phyloP scores from a whole-genome alignment of 306 rosid species.

The Vigna mungo region DNA sequence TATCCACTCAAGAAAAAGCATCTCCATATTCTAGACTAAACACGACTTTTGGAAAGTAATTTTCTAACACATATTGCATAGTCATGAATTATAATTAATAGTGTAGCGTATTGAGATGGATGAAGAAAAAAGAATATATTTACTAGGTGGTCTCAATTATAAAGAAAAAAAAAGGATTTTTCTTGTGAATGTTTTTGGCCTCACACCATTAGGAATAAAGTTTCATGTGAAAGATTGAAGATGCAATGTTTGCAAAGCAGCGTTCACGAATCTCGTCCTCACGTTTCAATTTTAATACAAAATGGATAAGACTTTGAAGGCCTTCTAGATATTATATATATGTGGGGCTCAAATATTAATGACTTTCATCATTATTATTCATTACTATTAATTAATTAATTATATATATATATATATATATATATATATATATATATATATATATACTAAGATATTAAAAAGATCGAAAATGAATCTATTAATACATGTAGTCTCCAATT shows the following conservation, averaged over 20 bases:
- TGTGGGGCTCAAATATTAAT: background rate
- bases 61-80: background rate
- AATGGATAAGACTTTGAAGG: slow-evolving; percentile 20
- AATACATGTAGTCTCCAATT: too few relatives aligned
- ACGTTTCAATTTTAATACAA: slow-evolving; percentile 39
- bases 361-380: background rate
- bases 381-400: background rate
- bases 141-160: background rate
- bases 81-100: background rate
- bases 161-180: background rate
- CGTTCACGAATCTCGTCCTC: slow-evolving; percentile 12
- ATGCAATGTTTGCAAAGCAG: background rate
- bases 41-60: background rate
- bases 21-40: background rate
- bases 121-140: background rate
- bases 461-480: too few relatives aligned
- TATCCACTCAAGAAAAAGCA: too few relatives aligned
- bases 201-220: background rate
- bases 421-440: too few relatives aligned
- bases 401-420: too few relatives aligned
- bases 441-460: too few relatives aligned
- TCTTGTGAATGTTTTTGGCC: background rate
- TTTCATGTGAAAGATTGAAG: background rate
- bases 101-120: background rate
- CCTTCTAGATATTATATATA: slow-evolving; percentile 13